Evolutionary conservation across 1,284 basidiomycete species (phyloP).

Genomic region (Sanghuangporus baumii): DNA sequence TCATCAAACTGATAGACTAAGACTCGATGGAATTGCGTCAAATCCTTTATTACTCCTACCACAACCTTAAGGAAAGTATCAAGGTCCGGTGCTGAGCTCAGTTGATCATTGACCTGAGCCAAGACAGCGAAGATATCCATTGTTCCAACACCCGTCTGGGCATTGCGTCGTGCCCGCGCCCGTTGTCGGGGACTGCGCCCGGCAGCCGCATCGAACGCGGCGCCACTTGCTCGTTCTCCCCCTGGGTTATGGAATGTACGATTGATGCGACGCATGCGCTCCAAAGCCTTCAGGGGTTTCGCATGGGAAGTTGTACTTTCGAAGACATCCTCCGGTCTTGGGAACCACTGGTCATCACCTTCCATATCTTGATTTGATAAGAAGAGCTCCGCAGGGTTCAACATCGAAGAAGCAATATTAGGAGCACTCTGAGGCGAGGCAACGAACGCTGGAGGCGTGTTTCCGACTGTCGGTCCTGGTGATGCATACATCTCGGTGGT

Average conservation of each 20-base stretch:
- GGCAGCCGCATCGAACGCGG: slow-evolving; percentile 12
- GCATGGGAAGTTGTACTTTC: slow-evolving; percentile 73
- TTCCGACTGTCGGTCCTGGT: not conserved
- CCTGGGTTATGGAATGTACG: slow-evolving; percentile 18
- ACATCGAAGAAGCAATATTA: not conserved
- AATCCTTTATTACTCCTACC: slow-evolving; percentile 77
- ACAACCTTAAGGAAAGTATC: slow-evolving; percentile 73
- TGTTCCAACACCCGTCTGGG: slow-evolving; percentile 47
- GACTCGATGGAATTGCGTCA: slow-evolving; percentile 83
- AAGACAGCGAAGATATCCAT: slow-evolving; percentile 82
- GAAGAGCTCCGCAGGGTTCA: slow-evolving; percentile 17
- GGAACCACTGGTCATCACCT: slow-evolving; percentile 41
- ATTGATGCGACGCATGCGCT: slow-evolving; percentile 55
- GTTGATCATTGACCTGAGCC: slow-evolving; percentile 82
- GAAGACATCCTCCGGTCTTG: slow-evolving; percentile 56
- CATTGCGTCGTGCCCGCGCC: slow-evolving; percentile 21
- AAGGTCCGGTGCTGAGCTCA: slow-evolving; percentile 65
- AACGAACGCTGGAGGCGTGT: not conserved
- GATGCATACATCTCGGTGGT: slow-evolving; percentile 10
- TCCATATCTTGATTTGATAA: slow-evolving; percentile 25
- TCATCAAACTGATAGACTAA: slow-evolving; percentile 86
- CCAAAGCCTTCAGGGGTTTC: slow-evolving; percentile 70
- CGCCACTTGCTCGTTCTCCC: slow-evolving; percentile 4
- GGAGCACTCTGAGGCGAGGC: not conserved
- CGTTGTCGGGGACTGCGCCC: slow-evolving; percentile 22